phyloP scores from a whole-genome alignment of 2,329 filamentous ascomycete species.

The Fusarium tricinctum region DNA sequence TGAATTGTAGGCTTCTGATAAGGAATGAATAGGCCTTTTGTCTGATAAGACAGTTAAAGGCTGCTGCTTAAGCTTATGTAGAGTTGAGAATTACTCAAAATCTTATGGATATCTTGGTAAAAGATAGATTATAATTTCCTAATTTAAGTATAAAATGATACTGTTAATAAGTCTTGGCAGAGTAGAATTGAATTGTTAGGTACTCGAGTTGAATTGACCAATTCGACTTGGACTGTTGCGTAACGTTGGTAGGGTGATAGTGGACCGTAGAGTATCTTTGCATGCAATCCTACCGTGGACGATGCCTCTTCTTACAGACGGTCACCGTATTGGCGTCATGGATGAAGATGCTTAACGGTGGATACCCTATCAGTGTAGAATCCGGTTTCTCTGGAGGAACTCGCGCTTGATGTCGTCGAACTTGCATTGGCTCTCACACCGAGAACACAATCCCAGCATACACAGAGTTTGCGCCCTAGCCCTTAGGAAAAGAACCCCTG shows the following conservation, averaged over 20 bases:
- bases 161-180: no score
- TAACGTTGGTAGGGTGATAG: conserved; percentile 16
- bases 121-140: no score
- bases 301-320: conserved; percentile 37
- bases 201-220: no score
- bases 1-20: no score
- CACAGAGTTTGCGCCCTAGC: conserved; percentile 12
- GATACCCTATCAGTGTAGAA: conserved; percentile 23
- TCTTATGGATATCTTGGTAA: no score
- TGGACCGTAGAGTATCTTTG: conserved; percentile 17
- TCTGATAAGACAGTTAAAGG: no score
- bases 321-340: conserved; percentile 44
- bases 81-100: no score
- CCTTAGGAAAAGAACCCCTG: conserved; percentile 9
- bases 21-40: no score
- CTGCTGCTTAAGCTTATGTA: no score
- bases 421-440: conserved; percentile 34
- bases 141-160: no score
- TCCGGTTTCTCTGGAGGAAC: conserved; percentile 33
- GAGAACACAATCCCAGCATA: conserved; percentile 11
- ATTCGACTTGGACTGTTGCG: background rate
- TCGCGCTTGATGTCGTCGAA: conserved; percentile 36
- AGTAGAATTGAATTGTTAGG: no score
- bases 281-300: conserved; percentile 37
- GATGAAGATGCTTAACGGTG: conserved; percentile 33